phyloP scores from a whole-genome alignment of 176 grass and related monocot genomes.

The Oryza glaberrima region DNA sequence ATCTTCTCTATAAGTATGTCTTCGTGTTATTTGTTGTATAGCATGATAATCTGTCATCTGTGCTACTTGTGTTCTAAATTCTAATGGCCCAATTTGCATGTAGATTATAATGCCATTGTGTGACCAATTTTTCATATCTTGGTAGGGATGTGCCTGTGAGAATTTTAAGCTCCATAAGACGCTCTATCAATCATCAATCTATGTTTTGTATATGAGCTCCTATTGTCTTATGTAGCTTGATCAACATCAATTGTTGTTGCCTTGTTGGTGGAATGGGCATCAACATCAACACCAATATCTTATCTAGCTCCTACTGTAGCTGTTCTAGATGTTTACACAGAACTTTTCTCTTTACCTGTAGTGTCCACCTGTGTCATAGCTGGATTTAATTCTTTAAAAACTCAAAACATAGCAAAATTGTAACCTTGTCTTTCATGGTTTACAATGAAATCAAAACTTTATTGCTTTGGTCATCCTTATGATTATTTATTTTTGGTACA shows the following conservation, averaged over 20 bases:
- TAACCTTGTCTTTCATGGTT: slow-evolving; percentile 11
- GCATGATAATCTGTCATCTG: not conserved
- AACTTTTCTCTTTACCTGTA: not conserved
- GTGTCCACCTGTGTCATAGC: slow-evolving; percentile 8
- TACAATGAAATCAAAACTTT: slow-evolving; percentile 1
- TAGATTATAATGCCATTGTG: not conserved
- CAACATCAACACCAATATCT: not conserved
- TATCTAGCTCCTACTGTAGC: slow-evolving; percentile 2
- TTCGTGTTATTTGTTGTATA: not conserved
- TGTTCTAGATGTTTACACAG: not conserved
- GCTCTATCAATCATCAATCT: not conserved
- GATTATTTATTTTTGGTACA: not conserved
- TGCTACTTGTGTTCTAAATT: not conserved
- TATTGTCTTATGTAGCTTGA: not conserved
- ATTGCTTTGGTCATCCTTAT: not conserved
- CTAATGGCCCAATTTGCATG: not conserved
- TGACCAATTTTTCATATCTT: slow-evolving; percentile 14
- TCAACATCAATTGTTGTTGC: not conserved
- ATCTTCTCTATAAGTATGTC: not conserved
- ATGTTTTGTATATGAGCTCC: slow-evolving; percentile 23
- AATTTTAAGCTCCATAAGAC: not conserved
- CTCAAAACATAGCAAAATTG: not conserved
- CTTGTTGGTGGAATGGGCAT: not conserved
- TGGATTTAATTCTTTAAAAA: slow-evolving; percentile 22
- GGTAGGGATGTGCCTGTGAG: not conserved